These are phyloP conservation scores for Debaryomycetaceae sp. DNA, from an alignment of 1,139 yeast genomes.

Conservation along the genomic window DNA sequence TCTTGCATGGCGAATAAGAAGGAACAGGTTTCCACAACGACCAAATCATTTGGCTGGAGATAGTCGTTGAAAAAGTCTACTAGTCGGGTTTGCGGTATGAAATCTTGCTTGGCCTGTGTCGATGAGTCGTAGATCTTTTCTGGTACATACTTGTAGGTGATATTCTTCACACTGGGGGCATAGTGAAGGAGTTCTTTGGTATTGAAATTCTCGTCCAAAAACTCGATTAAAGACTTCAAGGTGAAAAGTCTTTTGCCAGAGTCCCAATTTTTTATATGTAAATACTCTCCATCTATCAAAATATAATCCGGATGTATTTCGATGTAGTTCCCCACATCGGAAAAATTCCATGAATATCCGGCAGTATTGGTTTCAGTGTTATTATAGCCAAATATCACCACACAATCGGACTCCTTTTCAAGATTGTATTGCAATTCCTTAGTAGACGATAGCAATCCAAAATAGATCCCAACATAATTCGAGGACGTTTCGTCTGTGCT, in stretches of 20 bases:
- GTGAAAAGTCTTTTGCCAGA: constrained; percentile 16
- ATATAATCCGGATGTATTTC: constrained; percentile 36
- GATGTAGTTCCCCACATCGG: constrained; percentile 19
- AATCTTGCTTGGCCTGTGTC: constrained; percentile 10
- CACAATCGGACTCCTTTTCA: constrained; percentile 40
- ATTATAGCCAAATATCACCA: constrained; percentile 50
- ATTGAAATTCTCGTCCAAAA: constrained; percentile 12
- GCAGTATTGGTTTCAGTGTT: constrained; percentile 58
- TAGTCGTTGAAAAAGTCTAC: constrained; percentile 29
- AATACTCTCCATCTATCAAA: constrained; percentile 21
- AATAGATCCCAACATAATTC: constrained; percentile 62
- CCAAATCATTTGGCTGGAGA: constrained; percentile 57
- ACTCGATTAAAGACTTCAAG: constrained; percentile 18
- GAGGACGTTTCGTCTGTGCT: constrained; percentile 59
- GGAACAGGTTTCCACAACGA: constrained; percentile 77
- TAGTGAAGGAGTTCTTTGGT: constrained; percentile 6
- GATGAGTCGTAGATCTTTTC: constrained; percentile 1
- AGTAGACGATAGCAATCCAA: constrained; percentile 35
- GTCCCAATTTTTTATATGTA: constrained; percentile 16
- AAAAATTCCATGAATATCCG: constrained; percentile 19
- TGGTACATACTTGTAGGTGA: constrained; percentile 7
- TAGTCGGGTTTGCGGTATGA: constrained; percentile 25
- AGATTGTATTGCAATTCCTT: constrained; percentile 22
- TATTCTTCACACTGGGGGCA: constrained; percentile 10
- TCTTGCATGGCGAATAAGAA: constrained; percentile 71